Evolutionary conservation across 257 asterid genomes (phyloP), one percentile per base, ranked within the genome.

Genomic region (Paraleonurus japonicus): DNA sequence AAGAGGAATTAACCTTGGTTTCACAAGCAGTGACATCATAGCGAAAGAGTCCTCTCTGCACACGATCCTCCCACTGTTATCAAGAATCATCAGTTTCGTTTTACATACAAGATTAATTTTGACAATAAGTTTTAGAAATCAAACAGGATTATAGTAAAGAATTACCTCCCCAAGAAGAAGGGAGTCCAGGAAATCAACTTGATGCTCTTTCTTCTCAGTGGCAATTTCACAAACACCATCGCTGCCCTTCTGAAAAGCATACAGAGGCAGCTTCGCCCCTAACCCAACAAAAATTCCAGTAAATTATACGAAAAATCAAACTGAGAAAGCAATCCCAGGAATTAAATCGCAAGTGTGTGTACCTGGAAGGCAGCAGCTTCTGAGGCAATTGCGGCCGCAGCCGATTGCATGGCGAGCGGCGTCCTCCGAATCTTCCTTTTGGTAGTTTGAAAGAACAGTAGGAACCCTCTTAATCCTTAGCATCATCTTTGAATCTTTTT

Each of bases 1-100:
- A 45, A 30, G 39, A 17, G 55, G 45, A 72, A n/a, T n/a, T n/a
- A n/a, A 89, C 99, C 97, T 94, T 94, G 74, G 99, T 94, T 75
- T 94, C 92, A 50, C 99, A 89, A 61, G 97, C 95, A 79, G 99
- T 94, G 81, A 94, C 99, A 76, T 94, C 99, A 82, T 94, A 94
- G 75, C 96, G 96, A 73, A 94, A 94, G 75, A 94, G 95, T 0
- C 99, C 99, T 79, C 92, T 89, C 81, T 89, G 92, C 92, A 81
- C 78, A 15, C 99, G 92, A 61, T 91, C 96, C 86, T 94, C 97
- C 99, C 99, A 94, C 99, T 94, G 47, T 33, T 62, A 75, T 73
- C 80, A 83, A 66, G 60, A 70, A 54, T n/a, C 69, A 65, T 15
- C 15, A 66, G 17, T 71, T 39, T 74, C 71, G 5, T 41, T 41